Base-by-base conservation (phyloP, 73 alveolate species). In the Tetrahymena thermophila region DNA sequence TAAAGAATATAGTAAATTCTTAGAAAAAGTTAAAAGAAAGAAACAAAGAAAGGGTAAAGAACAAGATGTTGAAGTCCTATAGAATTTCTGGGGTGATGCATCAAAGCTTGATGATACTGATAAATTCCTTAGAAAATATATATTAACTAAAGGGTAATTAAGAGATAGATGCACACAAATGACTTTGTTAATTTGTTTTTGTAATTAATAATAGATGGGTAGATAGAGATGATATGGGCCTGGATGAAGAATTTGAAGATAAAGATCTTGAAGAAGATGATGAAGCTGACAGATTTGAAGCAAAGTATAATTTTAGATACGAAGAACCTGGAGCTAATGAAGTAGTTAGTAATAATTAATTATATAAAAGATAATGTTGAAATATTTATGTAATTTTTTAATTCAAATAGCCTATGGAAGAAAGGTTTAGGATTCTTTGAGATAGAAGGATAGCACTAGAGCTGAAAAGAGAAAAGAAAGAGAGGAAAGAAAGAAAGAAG, bases 61-160 rank as follows among this genome's bases (percentile, higher is more conserved):
- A 19, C 23, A 71, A 25, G 89, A 71, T 71, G 40, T 71, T 3
- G 95, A 95, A 85, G n/a, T 89, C 25, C 35, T 95, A 50, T 34
- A 95, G 89, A 85, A 94, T 14, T 95, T 85, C 56, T 95, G 97
- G 95, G 97, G 95, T 28, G 44, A 95, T 93, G 95, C 37, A 85
- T 34, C 44, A 35, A 56, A 95, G 34, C 94, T 95, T 10, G 95
- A 95, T 50, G 97, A 93, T n/a, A 95, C 93, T 85, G 97, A 95
- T 95, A 95, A 56, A 89, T 95, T 95, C 55, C 55, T 95, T n/a
- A 95, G 97, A 95, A 95, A 95, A 50, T 95, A 85, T 89, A 95
- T 95, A 17, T 93, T 94, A 85, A 94, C 96, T 34, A 94, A 94
- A 94, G 96, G 96, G 89, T 71, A 71, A 25, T 71, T 28, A n/a